Percentiles rank a stretch among this genome's conserved stretches.
Evolutionary conservation across 352 stramenopile genomes (phyloP).

Genomic region (Plasmopara halstedii): DNA sequence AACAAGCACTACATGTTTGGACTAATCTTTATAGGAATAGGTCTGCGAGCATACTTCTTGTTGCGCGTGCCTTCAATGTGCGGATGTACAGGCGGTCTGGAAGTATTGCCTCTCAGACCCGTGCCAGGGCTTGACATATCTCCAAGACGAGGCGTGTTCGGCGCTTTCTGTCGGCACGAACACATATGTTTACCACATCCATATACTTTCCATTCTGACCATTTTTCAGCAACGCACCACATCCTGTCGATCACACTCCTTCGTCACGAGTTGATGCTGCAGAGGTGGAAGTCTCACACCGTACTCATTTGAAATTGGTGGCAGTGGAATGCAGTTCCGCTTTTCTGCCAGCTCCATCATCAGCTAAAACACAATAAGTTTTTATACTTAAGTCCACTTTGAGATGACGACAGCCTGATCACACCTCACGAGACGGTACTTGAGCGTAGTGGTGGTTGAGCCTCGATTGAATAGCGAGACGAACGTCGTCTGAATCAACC

Average conservation of each 20-base stretch:
- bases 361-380: constrained; percentile 30
- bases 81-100: constrained; percentile 34
- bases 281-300: constrained; percentile 64
- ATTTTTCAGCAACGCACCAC: constrained; percentile 19
- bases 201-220: neutral
- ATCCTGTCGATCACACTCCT: constrained; percentile 61
- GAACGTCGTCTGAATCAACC: constrained; percentile 70
- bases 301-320: constrained; percentile 76
- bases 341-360: constrained; percentile 85
- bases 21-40: constrained; percentile 62
- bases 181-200: neutral
- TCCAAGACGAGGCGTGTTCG: constrained; percentile 17
- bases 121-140: constrained; percentile 12
- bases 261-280: constrained; percentile 63
- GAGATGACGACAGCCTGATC: neutral
- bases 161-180: constrained; percentile 21
- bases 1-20: constrained; percentile 10
- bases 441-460: constrained; percentile 76
- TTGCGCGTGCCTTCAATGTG: constrained; percentile 58
- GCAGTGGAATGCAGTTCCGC: constrained; percentile 68
- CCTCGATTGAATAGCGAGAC: constrained; percentile 64
- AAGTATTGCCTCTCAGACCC: constrained; percentile 10
- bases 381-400: neutral
- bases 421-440: constrained; percentile 62
- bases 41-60: constrained; percentile 58